These are phyloP conservation scores for Acacia confusa DNA, from an alignment of 306 rosid species.

Conservation along the genomic window DNA sequence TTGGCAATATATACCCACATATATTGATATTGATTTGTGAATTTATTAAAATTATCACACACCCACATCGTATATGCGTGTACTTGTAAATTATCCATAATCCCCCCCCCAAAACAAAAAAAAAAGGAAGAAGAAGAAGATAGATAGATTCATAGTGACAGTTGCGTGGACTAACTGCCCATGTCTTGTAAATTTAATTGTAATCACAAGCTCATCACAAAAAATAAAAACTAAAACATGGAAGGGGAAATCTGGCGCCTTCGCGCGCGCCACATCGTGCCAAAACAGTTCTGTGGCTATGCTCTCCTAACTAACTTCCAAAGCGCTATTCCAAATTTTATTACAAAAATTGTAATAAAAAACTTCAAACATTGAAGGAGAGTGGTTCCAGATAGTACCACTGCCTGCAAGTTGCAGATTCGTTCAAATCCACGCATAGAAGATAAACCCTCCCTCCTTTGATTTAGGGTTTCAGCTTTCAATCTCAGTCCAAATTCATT, in stretches of 20 bases:
- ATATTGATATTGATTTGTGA: no score
- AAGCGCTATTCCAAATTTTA: not conserved
- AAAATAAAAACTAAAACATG: not conserved
- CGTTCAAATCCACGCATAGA: not conserved
- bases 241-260: not conserved
- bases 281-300: slow-evolving; percentile 30
- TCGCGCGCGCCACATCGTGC: not conserved
- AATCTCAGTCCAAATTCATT: not conserved
- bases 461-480: slow-evolving; percentile 35
- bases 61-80: no score
- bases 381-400: not conserved
- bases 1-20: no score
- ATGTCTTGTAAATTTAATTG: not conserved
- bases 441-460: slow-evolving; percentile 26
- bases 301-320: not conserved
- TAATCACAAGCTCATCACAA: not conserved
- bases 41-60: no score
- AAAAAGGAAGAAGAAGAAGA: no score
- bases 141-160: not conserved
- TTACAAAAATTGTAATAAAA: not conserved
- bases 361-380: not conserved
- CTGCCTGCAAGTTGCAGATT: not conserved
- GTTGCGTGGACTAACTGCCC: not conserved
- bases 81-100: no score
- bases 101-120: no score